Base-by-base conservation (phyloP, 306 rosid species). In the Delonix regia region DNA sequence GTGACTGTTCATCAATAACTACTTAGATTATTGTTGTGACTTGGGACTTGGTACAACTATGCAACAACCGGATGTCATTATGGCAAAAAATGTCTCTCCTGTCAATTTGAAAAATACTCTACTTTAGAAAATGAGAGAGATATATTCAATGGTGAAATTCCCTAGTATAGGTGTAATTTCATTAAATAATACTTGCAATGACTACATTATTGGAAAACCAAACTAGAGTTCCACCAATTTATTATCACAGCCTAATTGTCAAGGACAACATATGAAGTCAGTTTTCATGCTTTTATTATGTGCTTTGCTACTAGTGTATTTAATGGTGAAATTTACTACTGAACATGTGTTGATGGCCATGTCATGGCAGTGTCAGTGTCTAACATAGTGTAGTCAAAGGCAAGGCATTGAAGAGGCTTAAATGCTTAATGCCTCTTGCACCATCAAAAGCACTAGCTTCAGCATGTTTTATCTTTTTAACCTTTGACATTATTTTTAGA, bases 71-170 rank as follows among this genome's bases (percentile, higher is more conserved):
- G n/a, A 16, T 63, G 47, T 63, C 47, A 16, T 18, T 34, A 18
- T n/a, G 47, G n/a, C 22, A 30, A 34, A 45, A 62, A 36, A 18
- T 64, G 45, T 42, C 39, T 68, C 71, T 25, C 25, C 0, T 14
- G 71, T 78, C 51, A 49, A 22, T 24, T 48, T 80, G 47, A 36
- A 64, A 64, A 64, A 64, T 64, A 34, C n/a, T 39, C n/a, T n/a
- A 3, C n/a, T 18, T 64, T 36, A 7, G 2, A 19, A 19, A 39
- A 55, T 69, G 25, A 80, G 59, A 60, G 65, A n/a, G 30, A 69
- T 15, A 51, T 61, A 38, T 47, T 45, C 28, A 45, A 52, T 56
- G 28, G 72, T 7, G 44, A 75, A 25, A 62, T 36, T 38, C 25
- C 75, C 24, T 16, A 60, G 19, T 59, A 7, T 45, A 13, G 1